A percentile compares a stretch with the other conserved stretches of the same genome.
phyloP scores from a whole-genome alignment of 805 yeast genomes.

The Ogataea nakhonphanomensis region DNA sequence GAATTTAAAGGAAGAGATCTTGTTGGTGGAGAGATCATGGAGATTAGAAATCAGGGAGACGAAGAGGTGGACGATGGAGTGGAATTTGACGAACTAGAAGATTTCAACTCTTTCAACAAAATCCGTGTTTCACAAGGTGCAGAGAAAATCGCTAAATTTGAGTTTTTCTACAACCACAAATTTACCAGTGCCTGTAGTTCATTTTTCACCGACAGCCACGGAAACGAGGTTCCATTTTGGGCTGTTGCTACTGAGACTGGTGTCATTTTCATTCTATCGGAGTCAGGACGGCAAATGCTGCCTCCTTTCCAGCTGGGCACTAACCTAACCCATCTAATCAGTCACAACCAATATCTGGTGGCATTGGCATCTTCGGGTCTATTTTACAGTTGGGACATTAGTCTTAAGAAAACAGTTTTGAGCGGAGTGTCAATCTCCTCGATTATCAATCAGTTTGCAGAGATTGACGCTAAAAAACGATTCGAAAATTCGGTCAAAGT shows the following conservation, averaged over 20 bases:
- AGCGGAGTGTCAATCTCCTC: conserved; percentile 51
- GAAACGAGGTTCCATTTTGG: conserved; percentile 50
- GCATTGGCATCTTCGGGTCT: conserved; percentile 50
- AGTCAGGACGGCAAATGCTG: conserved; percentile 42
- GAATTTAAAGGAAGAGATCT: conserved; percentile 14
- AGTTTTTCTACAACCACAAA: conserved; percentile 39
- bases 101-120: conserved; percentile 35
- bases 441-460: conserved; percentile 39
- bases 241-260: conserved; percentile 60
- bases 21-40: conserved; percentile 15
- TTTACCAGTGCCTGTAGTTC: conserved; percentile 36
- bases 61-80: conserved; percentile 26
- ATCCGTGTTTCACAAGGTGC: conserved; percentile 13
- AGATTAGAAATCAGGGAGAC: conserved; percentile 29
- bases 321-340: conserved; percentile 38
- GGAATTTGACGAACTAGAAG: conserved; percentile 30
- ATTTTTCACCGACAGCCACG: conserved; percentile 32
- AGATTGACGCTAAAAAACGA: conserved; percentile 23
- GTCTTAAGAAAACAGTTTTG: conserved; percentile 31
- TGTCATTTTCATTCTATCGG: conserved; percentile 42
- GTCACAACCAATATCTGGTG: conserved; percentile 35
- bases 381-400: conserved; percentile 49
- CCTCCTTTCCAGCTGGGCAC: conserved; percentile 54
- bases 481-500: conserved; percentile 24
- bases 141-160: conserved; percentile 35